These are phyloP conservation scores for Didymella pomorum DNA, from an alignment of 2,329 filamentous ascomycete species.

Conservation along the genomic window DNA sequence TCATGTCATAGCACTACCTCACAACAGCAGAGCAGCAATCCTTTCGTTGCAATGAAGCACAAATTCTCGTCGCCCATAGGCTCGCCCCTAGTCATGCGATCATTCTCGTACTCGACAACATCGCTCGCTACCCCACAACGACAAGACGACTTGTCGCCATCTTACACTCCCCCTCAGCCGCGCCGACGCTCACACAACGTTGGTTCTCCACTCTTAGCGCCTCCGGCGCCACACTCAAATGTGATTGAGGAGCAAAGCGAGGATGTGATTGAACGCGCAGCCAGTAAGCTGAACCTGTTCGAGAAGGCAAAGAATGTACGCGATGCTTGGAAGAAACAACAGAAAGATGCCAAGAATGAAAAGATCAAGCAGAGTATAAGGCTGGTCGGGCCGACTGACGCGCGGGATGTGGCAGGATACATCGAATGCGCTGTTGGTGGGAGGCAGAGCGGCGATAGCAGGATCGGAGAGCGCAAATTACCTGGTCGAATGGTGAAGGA, in stretches of 20 bases:
- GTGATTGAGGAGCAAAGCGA: background rate
- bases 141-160: background rate
- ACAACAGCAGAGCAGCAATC: background rate
- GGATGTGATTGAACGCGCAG: background rate
- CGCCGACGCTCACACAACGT: constrained; percentile 15
- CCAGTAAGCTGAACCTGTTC: constrained; percentile 13
- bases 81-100: background rate
- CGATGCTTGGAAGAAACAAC: constrained; percentile 33
- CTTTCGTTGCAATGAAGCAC: background rate
- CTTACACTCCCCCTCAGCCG: background rate
- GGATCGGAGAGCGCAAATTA: background rate
- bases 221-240: background rate
- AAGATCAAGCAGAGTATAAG: constrained; percentile 45
- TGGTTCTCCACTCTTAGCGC: constrained; percentile 5
- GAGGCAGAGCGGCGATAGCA: constrained; percentile 3
- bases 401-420: constrained; percentile 28
- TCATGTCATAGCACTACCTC: constrained; percentile 6
- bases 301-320: constrained; percentile 36
- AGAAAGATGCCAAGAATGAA: constrained; percentile 34
- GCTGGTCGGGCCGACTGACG: constrained; percentile 43
- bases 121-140: background rate
- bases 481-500: background rate
- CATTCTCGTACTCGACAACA: constrained; percentile 2
- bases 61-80: background rate
- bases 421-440: constrained; percentile 18